A percentile compares a stretch with the other conserved stretches of the same genome.
Conservation (phyloP, 2,329 filamentous ascomycete species). For the Scleromitrula shiraiana region DNA sequence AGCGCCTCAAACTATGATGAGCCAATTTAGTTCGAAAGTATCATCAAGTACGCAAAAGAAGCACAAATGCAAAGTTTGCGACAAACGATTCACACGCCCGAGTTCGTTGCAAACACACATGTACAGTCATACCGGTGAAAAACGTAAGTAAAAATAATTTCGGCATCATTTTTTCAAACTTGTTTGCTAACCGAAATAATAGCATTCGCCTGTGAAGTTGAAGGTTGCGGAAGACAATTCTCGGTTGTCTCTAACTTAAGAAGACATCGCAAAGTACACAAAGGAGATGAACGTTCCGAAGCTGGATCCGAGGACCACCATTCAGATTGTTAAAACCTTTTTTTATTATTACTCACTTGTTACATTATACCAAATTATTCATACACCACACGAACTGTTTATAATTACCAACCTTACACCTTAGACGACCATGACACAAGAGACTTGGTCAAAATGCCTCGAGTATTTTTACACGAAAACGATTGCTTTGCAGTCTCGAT, state of each 20-base stretch:
- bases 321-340: constrained; percentile 35
- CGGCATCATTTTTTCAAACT: neutral
- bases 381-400: neutral
- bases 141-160: constrained; percentile 58
- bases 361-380: neutral
- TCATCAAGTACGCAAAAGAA: constrained; percentile 97
- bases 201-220: constrained; percentile 93
- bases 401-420: constrained; percentile 2
- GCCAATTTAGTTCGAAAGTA: constrained; percentile 94
- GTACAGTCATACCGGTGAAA: constrained; percentile 97
- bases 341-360: neutral
- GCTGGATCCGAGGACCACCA: constrained; percentile 52
- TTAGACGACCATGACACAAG: constrained; percentile 1
- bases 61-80: constrained; percentile 98
- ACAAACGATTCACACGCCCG: constrained; percentile 92
- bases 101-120: constrained; percentile 95
- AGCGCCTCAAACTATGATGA: constrained; percentile 95
- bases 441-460: neutral
- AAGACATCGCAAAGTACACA: constrained; percentile 93
- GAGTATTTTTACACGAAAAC: neutral
- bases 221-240: constrained; percentile 91
- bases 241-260: constrained; percentile 95
- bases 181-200: constrained; percentile 19
- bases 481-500: neutral
- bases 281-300: constrained; percentile 59